Base-by-base conservation (phyloP, 208 protist genomes). In the Endotrypanum monterogeii region DNA sequence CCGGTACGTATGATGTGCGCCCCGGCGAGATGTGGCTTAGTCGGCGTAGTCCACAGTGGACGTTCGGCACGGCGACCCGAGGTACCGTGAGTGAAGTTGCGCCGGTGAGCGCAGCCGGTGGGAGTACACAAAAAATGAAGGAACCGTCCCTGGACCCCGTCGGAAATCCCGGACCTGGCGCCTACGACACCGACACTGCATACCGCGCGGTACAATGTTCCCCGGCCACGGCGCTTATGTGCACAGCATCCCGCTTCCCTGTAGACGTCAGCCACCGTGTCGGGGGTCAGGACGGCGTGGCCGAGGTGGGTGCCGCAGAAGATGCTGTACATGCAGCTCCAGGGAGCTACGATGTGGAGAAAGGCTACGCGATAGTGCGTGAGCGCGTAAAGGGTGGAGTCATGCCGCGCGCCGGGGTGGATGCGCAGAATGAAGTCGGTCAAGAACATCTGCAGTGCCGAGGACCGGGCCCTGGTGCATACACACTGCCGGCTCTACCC, bases 401-500 rank as follows among this genome's bases (percentile, higher is more conserved):
- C 14, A 16, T 80, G 46, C 76, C 76, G 5, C 76, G 69, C 8
- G 76, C 76, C 28, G 46, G 41, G 23, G 44, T 48, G 48, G 30
- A 46, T 28, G 57, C 37, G 57, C 50, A 23, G 39, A 28, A 18
- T 20, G 54, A 37, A 51, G 57, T 25, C 5, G 5, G 30, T 14
- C 1, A 3, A 25, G 46, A 54, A 48, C 67, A 67, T 11, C 60
- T 28, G 23, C 65, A 57, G 18, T 48, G 18, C 52, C 14, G 30
- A 7, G n/a, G 48, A 18, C 83, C 81, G 2, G 86, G 87, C 12
- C 87, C 87, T 51, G 87, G 84, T 37, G 71, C 69, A 12, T 91
- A 91, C 74, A 72, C 54, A 0, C 57, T 80, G 32, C 76, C 76
- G 8, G 32, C 70, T 12, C 54, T 76, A 62, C 56, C 65, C 2